A percentile compares a stretch with the other conserved stretches of the same genome.
phyloP scores from a whole-genome alignment of 306 rosid species.

The Sicyos edulis region DNA sequence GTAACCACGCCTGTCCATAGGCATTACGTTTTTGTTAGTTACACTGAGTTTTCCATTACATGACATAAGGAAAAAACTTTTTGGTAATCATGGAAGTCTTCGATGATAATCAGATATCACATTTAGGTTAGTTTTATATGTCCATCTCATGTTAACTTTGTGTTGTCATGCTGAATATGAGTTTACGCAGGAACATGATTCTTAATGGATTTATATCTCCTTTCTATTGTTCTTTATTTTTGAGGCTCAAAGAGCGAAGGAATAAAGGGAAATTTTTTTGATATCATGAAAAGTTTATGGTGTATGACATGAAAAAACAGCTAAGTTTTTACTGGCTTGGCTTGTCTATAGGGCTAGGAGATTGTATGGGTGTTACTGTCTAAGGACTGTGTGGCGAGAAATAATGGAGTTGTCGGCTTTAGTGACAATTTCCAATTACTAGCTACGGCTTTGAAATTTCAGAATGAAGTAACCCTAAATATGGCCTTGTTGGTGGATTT shows the following conservation, averaged over 20 bases:
- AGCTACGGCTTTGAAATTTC: background rate
- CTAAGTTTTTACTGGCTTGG: background rate
- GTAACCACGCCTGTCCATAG: too few species aligned
- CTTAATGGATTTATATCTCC: background rate
- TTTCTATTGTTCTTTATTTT: background rate
- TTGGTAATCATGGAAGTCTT: background rate
- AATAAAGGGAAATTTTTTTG: background rate
- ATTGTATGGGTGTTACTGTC: background rate
- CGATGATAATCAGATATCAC: background rate
- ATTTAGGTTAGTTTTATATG: background rate
- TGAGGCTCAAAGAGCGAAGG: background rate
- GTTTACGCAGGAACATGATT: background rate
- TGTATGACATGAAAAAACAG: conserved; percentile 4
- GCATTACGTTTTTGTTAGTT: too few species aligned
- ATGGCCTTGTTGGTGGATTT: background rate
- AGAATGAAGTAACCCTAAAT: background rate
- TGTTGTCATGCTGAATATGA: conserved; percentile 1
- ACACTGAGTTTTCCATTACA: background rate
- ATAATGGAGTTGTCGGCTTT: background rate
- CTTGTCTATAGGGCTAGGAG: conserved; percentile 3
- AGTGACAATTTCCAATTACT: background rate
- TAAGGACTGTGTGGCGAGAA: background rate
- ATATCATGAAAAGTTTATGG: background rate
- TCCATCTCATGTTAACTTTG: background rate
- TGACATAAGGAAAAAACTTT: background rate